Percentiles rank a stretch among this genome's conserved stretches.
phyloP scores from a whole-genome alignment of 768 basidiomycete species.

The Suillus hirtellus region DNA sequence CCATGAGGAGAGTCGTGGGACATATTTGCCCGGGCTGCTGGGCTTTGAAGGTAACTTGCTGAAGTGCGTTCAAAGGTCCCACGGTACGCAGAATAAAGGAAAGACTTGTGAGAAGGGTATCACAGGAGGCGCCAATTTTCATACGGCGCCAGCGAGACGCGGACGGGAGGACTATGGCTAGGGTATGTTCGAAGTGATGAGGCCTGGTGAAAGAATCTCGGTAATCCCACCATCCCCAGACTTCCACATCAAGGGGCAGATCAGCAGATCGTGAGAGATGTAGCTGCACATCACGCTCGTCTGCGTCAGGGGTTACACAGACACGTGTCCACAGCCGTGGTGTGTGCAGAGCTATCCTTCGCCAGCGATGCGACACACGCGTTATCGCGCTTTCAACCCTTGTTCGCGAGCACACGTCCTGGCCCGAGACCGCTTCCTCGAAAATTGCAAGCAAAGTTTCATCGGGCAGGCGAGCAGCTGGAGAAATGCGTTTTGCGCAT shows the following conservation, averaged over 20 bases:
- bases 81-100: constrained; percentile 26
- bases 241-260: constrained; percentile 26
- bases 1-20: constrained; percentile 26
- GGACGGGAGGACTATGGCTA: constrained; percentile 29
- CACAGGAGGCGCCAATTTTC: constrained; percentile 27
- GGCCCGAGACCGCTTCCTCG: constrained; percentile 29
- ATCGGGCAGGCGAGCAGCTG: constrained; percentile 31
- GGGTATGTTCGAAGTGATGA: constrained; percentile 29
- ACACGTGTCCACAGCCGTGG: constrained; percentile 32
- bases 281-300: background rate
- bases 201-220: constrained; percentile 22
- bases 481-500: constrained; percentile 30
- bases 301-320: constrained; percentile 23
- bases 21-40: constrained; percentile 31
- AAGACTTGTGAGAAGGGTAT: constrained; percentile 31
- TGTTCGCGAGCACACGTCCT: constrained; percentile 22
- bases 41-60: constrained; percentile 32
- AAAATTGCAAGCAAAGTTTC: constrained; percentile 33
- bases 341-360: constrained; percentile 30
- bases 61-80: constrained; percentile 23
- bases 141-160: constrained; percentile 30
- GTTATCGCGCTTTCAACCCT: constrained; percentile 28
- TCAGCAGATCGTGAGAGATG: constrained; percentile 1
- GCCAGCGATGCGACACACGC: constrained; percentile 35
- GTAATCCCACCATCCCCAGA: constrained; percentile 32